Evolutionary conservation across 768 basidiomycete genomes (phyloP).

Genomic region (Clavulina sp.): DNA sequence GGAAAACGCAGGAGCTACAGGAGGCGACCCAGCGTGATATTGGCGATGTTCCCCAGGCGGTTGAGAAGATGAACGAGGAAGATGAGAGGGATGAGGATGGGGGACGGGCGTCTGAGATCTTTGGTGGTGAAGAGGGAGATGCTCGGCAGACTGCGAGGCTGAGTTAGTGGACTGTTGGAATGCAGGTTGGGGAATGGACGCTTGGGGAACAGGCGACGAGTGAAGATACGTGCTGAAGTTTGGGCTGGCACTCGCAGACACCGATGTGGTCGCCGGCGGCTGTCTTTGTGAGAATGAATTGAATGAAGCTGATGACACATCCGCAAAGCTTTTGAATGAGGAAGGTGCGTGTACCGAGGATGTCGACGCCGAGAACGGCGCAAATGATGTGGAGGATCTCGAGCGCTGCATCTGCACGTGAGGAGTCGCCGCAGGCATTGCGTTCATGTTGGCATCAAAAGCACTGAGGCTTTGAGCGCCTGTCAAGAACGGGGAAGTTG

Average conservation of each 20-base stretch:
- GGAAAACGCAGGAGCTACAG: not conserved
- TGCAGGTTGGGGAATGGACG: not conserved
- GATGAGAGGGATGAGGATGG: not conserved
- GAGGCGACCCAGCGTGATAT: not conserved
- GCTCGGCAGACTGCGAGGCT: too few relatives aligned
- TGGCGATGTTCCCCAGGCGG: conserved; percentile 4
- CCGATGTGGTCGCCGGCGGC: not conserved
- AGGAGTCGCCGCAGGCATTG: too few relatives aligned
- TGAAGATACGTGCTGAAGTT: not conserved
- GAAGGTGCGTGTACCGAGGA: not conserved
- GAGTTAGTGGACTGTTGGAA: not conserved
- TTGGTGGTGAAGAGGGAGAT: too few relatives aligned
- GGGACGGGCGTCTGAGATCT: too few relatives aligned
- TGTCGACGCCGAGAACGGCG: not conserved
- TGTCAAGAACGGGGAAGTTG: too few relatives aligned
- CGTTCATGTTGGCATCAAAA: too few relatives aligned
- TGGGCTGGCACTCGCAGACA: not conserved
- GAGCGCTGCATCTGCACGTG: too few relatives aligned
- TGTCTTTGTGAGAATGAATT: not conserved
- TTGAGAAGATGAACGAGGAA: not conserved
- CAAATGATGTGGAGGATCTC: too few relatives aligned
- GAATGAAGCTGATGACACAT: not conserved
- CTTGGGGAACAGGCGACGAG: not conserved
- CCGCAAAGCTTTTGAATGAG: too few relatives aligned
- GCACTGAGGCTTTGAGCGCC: too few relatives aligned